Percentiles rank a stretch among this genome's conserved stretches.
phyloP scores from a whole-genome alignment of 2,329 filamentous ascomycete species.

The Sporothrix globosa region DNA sequence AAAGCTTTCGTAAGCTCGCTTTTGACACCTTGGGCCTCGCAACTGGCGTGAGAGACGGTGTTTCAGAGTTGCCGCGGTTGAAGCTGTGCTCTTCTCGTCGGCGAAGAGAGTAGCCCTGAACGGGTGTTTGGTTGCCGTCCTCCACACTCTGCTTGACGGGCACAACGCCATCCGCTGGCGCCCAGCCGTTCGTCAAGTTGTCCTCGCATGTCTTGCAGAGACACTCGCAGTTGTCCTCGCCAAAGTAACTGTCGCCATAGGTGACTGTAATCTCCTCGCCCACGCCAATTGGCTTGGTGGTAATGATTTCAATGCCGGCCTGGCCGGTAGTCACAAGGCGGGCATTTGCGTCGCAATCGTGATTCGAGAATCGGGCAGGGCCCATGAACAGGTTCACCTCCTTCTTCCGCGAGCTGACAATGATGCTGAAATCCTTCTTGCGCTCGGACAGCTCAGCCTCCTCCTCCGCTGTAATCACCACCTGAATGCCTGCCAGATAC shows the following conservation, averaged over 20 bases:
- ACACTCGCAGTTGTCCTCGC: conserved; percentile 91
- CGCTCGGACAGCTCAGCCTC: conserved; percentile 77
- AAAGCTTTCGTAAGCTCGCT: conserved; percentile 38
- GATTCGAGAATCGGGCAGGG: conserved; percentile 93
- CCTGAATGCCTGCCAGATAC: conserved; percentile 87
- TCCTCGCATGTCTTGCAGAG: conserved; percentile 86
- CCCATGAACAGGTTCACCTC: conserved; percentile 90
- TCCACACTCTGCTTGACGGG: conserved; percentile 60
- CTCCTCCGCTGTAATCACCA: conserved; percentile 89
- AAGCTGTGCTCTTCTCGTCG: conserved; percentile 56
- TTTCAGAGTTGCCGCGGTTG: conserved; percentile 53
- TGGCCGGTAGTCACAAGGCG: conserved; percentile 80
- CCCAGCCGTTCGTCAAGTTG: conserved; percentile 79
- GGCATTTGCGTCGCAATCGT: conserved; percentile 93
- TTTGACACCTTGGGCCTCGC: conserved; percentile 57
- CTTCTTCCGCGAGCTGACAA: conserved; percentile 90
- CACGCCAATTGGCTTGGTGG: conserved; percentile 75
- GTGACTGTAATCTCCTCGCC: conserved; percentile 97
- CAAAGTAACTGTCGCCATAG: conserved; percentile 96
- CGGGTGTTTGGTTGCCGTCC: conserved; percentile 45
- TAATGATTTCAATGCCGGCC: conserved; percentile 88
- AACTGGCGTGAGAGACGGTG: conserved; percentile 60
- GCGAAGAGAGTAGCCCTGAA: conserved; percentile 61
- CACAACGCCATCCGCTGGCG: conserved; percentile 53
- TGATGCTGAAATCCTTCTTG: conserved; percentile 95